Conservation (phyloP, 352 stramenopile species). For the Pythium brachiatum region DNA sequence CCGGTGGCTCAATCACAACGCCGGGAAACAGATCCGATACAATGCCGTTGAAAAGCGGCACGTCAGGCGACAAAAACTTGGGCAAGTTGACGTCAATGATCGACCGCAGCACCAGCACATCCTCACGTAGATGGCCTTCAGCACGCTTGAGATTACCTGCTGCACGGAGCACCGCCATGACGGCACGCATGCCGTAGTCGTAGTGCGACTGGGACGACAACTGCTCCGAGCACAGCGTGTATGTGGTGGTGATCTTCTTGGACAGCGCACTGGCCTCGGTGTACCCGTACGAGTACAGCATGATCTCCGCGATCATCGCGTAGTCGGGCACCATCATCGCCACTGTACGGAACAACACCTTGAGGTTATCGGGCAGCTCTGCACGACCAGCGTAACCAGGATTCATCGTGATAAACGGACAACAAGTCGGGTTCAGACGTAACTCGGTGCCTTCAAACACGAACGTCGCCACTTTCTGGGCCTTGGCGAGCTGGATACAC, state of each 20-base stretch:
- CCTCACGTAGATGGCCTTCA: conserved; percentile 78
- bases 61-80: conserved; percentile 92
- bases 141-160: conserved; percentile 90
- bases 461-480: conserved; percentile 89
- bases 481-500: conserved; percentile 91
- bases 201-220: conserved; percentile 94
- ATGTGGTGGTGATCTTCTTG: conserved; percentile 94
- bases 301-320: conserved; percentile 93
- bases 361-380: conserved; percentile 94
- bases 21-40: conserved; percentile 93
- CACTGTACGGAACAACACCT: conserved; percentile 92
- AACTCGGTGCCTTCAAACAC: conserved; percentile 93
- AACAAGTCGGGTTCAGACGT: conserved; percentile 88
- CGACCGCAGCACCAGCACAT: conserved; percentile 87
- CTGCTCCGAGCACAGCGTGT: conserved; percentile 94
- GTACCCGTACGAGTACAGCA: conserved; percentile 93
- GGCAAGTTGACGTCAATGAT: conserved; percentile 95
- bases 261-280: conserved; percentile 86
- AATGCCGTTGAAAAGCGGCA: conserved; percentile 94
- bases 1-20: conserved; percentile 85
- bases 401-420: conserved; percentile 96
- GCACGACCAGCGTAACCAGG: conserved; percentile 94
- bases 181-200: conserved; percentile 94
- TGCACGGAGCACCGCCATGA: conserved; percentile 93
- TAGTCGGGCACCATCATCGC: conserved; percentile 97